phyloP scores from a whole-genome alignment of 164 flowering plant species.

The Paratinospora sagittata region DNA sequence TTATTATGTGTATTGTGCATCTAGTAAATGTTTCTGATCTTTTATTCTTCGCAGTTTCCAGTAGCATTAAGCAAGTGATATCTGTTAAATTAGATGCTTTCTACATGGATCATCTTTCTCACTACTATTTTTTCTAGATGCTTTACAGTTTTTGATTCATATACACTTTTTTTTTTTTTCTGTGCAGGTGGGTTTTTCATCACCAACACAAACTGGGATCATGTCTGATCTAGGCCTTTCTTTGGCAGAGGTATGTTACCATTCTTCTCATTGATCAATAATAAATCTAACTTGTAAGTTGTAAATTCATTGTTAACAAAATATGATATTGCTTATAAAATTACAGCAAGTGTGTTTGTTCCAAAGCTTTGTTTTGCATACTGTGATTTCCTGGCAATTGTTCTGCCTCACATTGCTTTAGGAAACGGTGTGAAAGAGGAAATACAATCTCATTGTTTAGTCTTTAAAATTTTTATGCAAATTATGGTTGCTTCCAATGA shows the following conservation, averaged over 20 bases:
- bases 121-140: too few relatives aligned
- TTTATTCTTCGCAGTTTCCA: too few relatives aligned
- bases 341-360: not conserved
- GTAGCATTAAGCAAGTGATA: not conserved
- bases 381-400: too few relatives aligned
- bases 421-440: too few relatives aligned
- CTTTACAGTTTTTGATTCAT: too few relatives aligned
- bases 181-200: constrained; percentile 29
- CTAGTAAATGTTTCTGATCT: too few relatives aligned
- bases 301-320: too few relatives aligned
- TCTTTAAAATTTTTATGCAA: not conserved
- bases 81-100: not conserved
- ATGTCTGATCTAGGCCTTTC: constrained; percentile 47
- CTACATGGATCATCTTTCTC: not conserved
- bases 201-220: constrained; percentile 45
- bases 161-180: too few relatives aligned
- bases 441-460: not conserved
- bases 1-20: too few relatives aligned
- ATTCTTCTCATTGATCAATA: not conserved
- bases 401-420: too few relatives aligned
- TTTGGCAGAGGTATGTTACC: constrained; percentile 34
- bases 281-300: not conserved
- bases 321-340: not conserved
- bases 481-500: not conserved
- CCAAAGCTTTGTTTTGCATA: not conserved